These are phyloP conservation scores for Ophiostoma piceae DNA, from an alignment of 2,329 filamentous ascomycete genomes.

Conservation along the genomic window DNA sequence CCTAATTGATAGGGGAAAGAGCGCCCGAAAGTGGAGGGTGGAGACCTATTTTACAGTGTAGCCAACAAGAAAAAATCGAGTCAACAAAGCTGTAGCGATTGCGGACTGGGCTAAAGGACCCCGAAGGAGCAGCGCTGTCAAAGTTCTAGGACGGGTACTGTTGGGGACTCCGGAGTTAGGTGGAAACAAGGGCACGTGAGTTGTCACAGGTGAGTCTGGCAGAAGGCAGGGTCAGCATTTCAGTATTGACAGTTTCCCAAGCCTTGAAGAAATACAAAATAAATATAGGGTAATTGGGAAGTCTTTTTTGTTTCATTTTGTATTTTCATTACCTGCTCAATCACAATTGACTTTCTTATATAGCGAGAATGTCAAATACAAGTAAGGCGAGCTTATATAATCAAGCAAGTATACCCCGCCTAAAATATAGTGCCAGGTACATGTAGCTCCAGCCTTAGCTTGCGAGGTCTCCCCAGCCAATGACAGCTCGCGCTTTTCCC, in stretches of 20 bases:
- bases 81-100: slow-evolving; percentile 3
- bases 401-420: background rate
- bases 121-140: background rate
- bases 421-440: background rate
- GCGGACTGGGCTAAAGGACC: slow-evolving; percentile 13
- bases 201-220: background rate
- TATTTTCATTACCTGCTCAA: background rate
- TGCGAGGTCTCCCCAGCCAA: slow-evolving; percentile 10
- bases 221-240: background rate
- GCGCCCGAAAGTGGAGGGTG: slow-evolving; percentile 9
- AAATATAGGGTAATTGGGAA: too few species aligned
- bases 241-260: too few species aligned
- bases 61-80: background rate
- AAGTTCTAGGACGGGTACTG: background rate
- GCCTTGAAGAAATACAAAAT: background rate
- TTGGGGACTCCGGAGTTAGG: slow-evolving; percentile 20
- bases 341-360: background rate
- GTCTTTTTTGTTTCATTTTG: too few species aligned
- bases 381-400: background rate
- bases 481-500: slow-evolving; percentile 22
- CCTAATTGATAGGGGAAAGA: slow-evolving; percentile 11
- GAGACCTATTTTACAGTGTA: background rate
- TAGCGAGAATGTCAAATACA: background rate
- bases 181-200: background rate
- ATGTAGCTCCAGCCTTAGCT: background rate